phyloP scores from a whole-genome alignment of 2,329 filamentous ascomycete species.

The Trichoderma harzianum region DNA sequence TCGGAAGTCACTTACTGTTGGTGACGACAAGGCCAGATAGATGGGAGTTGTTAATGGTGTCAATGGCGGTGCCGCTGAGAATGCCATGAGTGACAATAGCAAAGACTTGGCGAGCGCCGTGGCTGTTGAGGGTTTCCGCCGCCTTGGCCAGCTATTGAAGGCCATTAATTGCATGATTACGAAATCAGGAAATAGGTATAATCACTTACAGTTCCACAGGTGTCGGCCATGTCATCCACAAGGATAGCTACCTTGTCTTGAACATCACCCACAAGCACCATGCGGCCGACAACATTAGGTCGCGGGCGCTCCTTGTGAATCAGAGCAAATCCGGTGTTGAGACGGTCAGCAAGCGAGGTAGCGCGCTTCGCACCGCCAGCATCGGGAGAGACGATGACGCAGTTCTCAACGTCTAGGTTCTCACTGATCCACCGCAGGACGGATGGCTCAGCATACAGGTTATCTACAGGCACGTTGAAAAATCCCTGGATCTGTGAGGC shows the following conservation, averaged over 20 bases:
- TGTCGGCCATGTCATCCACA: conserved; percentile 97
- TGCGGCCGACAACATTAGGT: conserved; percentile 81
- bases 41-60: conserved; percentile 76
- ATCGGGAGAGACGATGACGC: conserved; percentile 92
- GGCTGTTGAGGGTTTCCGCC: conserved; percentile 79
- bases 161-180: conserved; percentile 3
- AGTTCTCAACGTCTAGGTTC: conserved; percentile 76
- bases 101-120: conserved; percentile 83
- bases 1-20: conserved; percentile 55
- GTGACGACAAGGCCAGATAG: conserved; percentile 81
- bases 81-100: conserved; percentile 96
- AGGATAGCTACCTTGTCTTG: conserved; percentile 89
- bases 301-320: conserved; percentile 95
- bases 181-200: background rate
- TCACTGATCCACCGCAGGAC: conserved; percentile 89
- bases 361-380: conserved; percentile 93
- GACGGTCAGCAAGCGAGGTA: conserved; percentile 86
- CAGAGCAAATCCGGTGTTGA: conserved; percentile 86
- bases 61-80: conserved; percentile 80
- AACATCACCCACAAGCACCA: conserved; percentile 93
- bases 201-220: conserved; percentile 67
- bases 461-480: conserved; percentile 75
- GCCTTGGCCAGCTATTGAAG: conserved; percentile 62
- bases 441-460: conserved; percentile 91
- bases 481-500: conserved; percentile 94